Evolutionary conservation across 2,329 filamentous ascomycete species (phyloP), one percentile per base, ranked within the genome.

Genomic region (Colletotrichum sp.): DNA sequence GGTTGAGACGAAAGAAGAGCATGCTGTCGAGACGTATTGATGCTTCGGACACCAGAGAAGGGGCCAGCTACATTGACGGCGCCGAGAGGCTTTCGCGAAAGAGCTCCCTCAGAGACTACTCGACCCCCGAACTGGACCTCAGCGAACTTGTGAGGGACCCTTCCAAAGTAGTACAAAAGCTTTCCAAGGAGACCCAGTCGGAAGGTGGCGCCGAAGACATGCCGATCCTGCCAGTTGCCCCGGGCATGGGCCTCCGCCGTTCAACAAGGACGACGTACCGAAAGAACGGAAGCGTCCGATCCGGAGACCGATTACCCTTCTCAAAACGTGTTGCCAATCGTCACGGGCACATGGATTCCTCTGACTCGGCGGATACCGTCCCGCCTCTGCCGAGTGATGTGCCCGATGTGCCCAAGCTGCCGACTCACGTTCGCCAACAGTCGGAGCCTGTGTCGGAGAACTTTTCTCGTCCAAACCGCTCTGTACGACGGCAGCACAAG

Each of bases 21-120:
- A 98, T 98, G 94, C 88, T 99, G 7, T 98, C 96, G 8, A 91
- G 93, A 72, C 96, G 98, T 82, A 94, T 99, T 73, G 94, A 98
- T 78, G 94, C 91, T 76, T 91, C 92, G 6, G 88, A 89, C 11
- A 89, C 89, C 1, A 85, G 85, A 73, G 87, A 85, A 29, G 87
- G 84, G 21, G 88, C 91, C 47, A 92, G 91, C 51, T 97, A 97
- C 81, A 88, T 93, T 75, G 95, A 98, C 84, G 96, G 95, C 24
- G 94, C 95, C 18, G 96, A 98, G 73, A 89, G 92, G 75, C 84
- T 98, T 72, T 93, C 94, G 79, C 89, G 93, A 77, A 93, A 95
- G 81, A 90, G 90, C 74, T 97, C 94, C 33, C 81, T 89, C 78
- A 86, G 87, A 66, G 86, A 84, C 21, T 87, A 87, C 47, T 85